phyloP scores from a whole-genome alignment of 495 filamentous ascomycete species.

The Aspergillus nanangensis region DNA sequence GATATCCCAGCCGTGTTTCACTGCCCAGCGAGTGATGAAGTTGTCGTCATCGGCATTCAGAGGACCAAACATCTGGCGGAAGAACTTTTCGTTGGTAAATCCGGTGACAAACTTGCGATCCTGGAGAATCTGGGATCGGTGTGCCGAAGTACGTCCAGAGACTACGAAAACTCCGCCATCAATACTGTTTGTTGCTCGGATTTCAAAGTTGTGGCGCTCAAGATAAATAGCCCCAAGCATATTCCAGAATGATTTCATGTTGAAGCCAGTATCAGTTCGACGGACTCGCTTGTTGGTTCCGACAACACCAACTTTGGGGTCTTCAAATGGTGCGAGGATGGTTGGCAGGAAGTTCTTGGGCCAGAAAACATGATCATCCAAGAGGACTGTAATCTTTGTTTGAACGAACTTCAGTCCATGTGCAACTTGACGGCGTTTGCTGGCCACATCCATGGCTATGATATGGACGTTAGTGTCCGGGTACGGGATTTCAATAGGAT shows the following conservation, averaged over 20 bases:
- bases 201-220: slow-evolving; percentile 54
- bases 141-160: slow-evolving; percentile 48
- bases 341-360: slow-evolving; percentile 38
- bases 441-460: slow-evolving; percentile 31
- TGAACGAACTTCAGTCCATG: slow-evolving; percentile 33
- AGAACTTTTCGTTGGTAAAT: slow-evolving; percentile 55
- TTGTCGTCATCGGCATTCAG: slow-evolving; percentile 68
- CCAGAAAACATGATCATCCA: slow-evolving; percentile 56
- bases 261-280: slow-evolving; percentile 23
- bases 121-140: slow-evolving; percentile 44
- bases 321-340: slow-evolving; percentile 48
- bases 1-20: slow-evolving; percentile 51
- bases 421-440: slow-evolving; percentile 47
- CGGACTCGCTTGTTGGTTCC: slow-evolving; percentile 48
- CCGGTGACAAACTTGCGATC: slow-evolving; percentile 40
- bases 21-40: slow-evolving; percentile 61
- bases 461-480: slow-evolving; percentile 14
- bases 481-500: slow-evolving; percentile 3
- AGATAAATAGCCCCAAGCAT: slow-evolving; percentile 51
- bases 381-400: slow-evolving; percentile 43
- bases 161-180: slow-evolving; percentile 55
- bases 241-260: slow-evolving; percentile 39
- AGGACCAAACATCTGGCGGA: slow-evolving; percentile 31
- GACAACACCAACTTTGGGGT: slow-evolving; percentile 42
- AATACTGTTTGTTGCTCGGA: slow-evolving; percentile 45